Evolutionary conservation across 495 filamentous ascomycete species (phyloP), one percentile per base, ranked within the genome.

Genomic region (Daldinia bambusicola): DNA sequence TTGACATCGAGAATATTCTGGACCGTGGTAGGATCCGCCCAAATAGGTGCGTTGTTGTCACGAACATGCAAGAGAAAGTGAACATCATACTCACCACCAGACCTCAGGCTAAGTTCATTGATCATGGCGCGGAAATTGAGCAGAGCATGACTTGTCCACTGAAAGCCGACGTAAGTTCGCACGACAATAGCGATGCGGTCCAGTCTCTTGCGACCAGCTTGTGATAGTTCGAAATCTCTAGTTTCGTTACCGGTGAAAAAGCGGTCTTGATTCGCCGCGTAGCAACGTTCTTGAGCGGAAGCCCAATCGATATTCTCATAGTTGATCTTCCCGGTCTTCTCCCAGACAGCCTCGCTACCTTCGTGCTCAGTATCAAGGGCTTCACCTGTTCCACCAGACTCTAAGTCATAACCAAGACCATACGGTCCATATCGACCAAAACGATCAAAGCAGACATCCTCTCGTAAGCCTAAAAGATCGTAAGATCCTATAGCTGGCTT

Each of bases 371-470:
- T 94, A 62, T 94, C 88, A 66, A 93, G 75, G 22, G 92, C 94
- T 32, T 91, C 80, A 9, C 92, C 92, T 12, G 87, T 86, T 13
- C 95, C 95, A 3, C 95, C 95, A 75, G 87, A 86, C 55, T 87
- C 86, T 20, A 84, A 80, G 36, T 85, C 87, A 75, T 98, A 98
- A 40, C 95, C 95, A 38, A 92, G 84, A 0, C 95, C 95, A 74
- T 99, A 99, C 1, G 94, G 90, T 0, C 95, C 96, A 20, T 96
- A 85, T 57, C 94, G 87, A 32, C 95, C 94, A 79, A 92, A 97
- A 0, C 95, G 86, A 66, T 99, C 95, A 78, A 97, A 98, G 80
- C 95, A 99, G 51, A 98, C 84, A 75, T 97, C 91, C 62, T 95
- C 87, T 36, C 88, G 88, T 16, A 97, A 75, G 0, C 92, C 95